Conservation (phyloP, 176 grass and related monocot genomes). For the Canna indica region DNA sequence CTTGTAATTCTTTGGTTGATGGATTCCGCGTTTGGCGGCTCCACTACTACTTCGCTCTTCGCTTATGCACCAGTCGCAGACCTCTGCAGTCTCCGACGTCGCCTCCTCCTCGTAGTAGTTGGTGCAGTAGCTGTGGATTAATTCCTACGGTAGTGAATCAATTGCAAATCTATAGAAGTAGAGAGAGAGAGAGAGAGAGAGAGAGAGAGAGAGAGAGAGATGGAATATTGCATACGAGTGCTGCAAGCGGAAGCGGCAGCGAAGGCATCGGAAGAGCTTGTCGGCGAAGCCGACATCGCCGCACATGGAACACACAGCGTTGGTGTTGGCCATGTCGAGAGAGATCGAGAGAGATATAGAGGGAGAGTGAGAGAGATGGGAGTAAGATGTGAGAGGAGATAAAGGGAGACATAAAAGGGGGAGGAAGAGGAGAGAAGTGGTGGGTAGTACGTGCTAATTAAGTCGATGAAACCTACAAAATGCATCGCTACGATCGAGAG, state of each 20-base stretch:
- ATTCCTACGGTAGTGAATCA: background rate
- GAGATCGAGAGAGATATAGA: background rate
- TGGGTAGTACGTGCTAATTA: background rate
- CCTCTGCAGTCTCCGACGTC: constrained; percentile 13
- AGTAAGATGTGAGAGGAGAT: no score
- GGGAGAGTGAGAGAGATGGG: no score
- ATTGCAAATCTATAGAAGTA: background rate
- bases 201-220: background rate
- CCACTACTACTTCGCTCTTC: constrained; percentile 14
- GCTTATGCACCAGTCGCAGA: constrained; percentile 88
- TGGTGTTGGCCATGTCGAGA: constrained; percentile 11
- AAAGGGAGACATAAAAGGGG: no score
- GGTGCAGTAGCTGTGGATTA: constrained; percentile 66
- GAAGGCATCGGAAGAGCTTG: constrained; percentile 83
- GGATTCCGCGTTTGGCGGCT: constrained; percentile 24
- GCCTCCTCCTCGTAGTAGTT: constrained; percentile 66
- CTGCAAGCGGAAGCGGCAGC: constrained; percentile 78
- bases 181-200: background rate
- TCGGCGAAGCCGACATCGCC: constrained; percentile 96
- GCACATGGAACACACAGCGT: constrained; percentile 83
- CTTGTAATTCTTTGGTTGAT: constrained; percentile 13
- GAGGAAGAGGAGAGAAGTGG: background rate
- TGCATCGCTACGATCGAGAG: no score
- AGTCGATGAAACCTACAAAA: background rate
- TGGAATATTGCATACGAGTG: constrained; percentile 68